These are phyloP conservation scores for Fusarium albidum DNA, from an alignment of 2,329 filamentous ascomycete species.

Conservation along the genomic window DNA sequence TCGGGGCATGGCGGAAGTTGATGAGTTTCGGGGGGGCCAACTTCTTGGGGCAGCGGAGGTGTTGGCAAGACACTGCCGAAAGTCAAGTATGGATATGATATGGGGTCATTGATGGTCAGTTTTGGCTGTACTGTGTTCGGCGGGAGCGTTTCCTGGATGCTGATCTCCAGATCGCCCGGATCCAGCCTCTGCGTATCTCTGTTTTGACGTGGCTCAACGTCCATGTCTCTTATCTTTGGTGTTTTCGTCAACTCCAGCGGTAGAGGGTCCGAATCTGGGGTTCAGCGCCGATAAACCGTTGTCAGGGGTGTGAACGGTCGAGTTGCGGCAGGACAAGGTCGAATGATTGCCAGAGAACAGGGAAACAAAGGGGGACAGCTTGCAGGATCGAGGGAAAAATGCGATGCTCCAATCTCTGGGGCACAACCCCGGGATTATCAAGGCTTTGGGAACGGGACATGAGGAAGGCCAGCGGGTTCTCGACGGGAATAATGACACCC, in stretches of 20 bases:
- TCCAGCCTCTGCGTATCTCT: constrained; percentile 10
- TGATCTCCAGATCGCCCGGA: constrained; percentile 31
- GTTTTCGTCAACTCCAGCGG: neutral
- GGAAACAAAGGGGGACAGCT: constrained; percentile 3
- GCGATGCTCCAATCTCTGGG: constrained; percentile 21
- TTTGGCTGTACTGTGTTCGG: constrained; percentile 15
- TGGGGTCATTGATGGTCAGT: constrained; percentile 35
- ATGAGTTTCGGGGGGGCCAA: constrained; percentile 29
- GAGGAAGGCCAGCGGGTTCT: constrained; percentile 35
- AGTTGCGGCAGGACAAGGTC: constrained; percentile 1
- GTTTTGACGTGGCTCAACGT: constrained; percentile 8
- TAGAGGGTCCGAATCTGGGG: neutral
- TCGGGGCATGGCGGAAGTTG: constrained; percentile 68
- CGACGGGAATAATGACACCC: constrained; percentile 37
- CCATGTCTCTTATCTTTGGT: constrained; percentile 19
- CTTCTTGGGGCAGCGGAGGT: constrained; percentile 30
- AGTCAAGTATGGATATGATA: constrained; percentile 52
- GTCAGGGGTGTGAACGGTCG: neutral
- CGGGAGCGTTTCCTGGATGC: constrained; percentile 12
- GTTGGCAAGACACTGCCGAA: constrained; percentile 50
- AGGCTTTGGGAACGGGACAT: constrained; percentile 29
- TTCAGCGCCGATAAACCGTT: neutral
- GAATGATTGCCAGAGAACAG: neutral
- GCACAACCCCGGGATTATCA: constrained; percentile 34
- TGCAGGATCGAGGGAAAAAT: constrained; percentile 9